Conservation (phyloP, 176 grass and related monocot species). For the Phragmites australis region DNA sequence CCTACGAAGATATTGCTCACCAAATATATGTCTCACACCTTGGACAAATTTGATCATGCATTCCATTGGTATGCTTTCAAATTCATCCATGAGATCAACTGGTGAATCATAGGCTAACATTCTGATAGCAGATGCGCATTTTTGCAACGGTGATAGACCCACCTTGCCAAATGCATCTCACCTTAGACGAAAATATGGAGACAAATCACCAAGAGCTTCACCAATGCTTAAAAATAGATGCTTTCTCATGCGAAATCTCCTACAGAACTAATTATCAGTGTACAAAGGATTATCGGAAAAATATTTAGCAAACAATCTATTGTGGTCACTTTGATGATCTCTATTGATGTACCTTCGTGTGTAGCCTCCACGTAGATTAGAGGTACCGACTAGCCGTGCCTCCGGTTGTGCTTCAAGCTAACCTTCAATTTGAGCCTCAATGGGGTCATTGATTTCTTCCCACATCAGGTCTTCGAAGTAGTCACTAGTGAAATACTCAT, state of each 20-base stretch:
- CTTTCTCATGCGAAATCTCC: too few relatives aligned
- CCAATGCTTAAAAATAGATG: too few relatives aligned
- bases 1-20: not conserved
- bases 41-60: not conserved
- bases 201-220: too few relatives aligned
- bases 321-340: too few relatives aligned
- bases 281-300: too few relatives aligned
- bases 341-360: not conserved
- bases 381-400: not conserved
- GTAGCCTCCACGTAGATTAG: not conserved
- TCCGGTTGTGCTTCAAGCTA: not conserved
- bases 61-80: not conserved
- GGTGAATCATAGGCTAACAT: not conserved
- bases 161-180: too few relatives aligned
- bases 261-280: too few relatives aligned
- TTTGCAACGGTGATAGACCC: too few relatives aligned
- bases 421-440: not conserved
- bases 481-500: not conserved
- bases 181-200: too few relatives aligned
- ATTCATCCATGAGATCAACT: not conserved
- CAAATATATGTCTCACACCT: not conserved
- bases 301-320: too few relatives aligned
- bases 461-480: not conserved
- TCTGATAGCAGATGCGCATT: not conserved
- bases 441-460: not conserved